Percentiles rank a stretch among this genome's conserved stretches.
Evolutionary conservation across 257 asterid genomes (phyloP).

Genomic region (Striga asiatica): DNA sequence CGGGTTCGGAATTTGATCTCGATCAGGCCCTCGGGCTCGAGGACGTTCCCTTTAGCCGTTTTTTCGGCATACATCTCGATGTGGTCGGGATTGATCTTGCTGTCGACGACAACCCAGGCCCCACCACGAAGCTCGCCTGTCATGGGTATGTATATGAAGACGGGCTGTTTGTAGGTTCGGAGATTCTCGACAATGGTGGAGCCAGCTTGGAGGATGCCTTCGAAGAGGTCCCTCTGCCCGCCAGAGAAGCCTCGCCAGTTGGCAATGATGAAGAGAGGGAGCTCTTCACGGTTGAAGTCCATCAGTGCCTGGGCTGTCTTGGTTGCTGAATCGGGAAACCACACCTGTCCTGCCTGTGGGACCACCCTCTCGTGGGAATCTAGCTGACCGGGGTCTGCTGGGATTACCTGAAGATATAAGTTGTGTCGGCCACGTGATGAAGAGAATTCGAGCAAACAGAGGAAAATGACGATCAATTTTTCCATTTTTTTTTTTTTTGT

Average conservation of each 20-base stretch:
- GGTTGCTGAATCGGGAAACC: constrained; percentile 95
- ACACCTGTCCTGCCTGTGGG: constrained; percentile 97
- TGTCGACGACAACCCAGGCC: constrained; percentile 95
- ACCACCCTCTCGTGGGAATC: constrained; percentile 91
- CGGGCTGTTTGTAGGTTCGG: constrained; percentile 72
- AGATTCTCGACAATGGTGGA: constrained; percentile 92
- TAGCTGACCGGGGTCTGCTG: constrained; percentile 96
- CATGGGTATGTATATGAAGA: constrained; percentile 84
- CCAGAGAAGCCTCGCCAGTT: constrained; percentile 99
- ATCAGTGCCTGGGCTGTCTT: constrained; percentile 94
- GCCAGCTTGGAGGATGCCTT: constrained; percentile 96
- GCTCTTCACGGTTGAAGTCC: constrained; percentile 80
- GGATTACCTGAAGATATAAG: too few relatives aligned
- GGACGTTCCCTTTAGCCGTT: constrained; percentile 88
- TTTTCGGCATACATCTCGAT: constrained; percentile 85
- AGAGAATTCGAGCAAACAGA: too few relatives aligned
- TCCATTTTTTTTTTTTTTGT: too few relatives aligned
- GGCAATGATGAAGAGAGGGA: constrained; percentile 91
- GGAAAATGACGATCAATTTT: too few relatives aligned
- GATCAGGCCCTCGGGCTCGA: constrained; percentile 89
- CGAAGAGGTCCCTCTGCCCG: constrained; percentile 97
- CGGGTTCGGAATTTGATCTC: constrained; percentile 79
- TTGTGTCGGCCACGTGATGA: too few relatives aligned
- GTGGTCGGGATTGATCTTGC: constrained; percentile 85
- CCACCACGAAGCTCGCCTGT: constrained; percentile 99